Percentiles rank a stretch among this genome's conserved stretches.
These are phyloP conservation scores for Batkoa obscura DNA, from an alignment of 371 early-diverging fungal genomes.

Conservation along the genomic window DNA sequence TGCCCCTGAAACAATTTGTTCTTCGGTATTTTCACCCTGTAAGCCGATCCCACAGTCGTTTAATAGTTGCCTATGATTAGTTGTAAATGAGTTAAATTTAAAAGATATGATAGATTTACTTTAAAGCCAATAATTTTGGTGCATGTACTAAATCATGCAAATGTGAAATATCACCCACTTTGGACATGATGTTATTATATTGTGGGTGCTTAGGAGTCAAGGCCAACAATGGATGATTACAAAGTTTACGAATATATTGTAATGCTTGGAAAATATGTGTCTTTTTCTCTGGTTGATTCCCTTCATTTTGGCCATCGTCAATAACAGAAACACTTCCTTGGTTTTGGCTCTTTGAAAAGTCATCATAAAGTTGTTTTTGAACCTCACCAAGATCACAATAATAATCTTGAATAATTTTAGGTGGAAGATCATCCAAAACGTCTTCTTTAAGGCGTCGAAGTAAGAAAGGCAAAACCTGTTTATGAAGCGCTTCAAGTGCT, in stretches of 20 bases:
- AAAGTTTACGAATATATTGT: slow-evolving; percentile 85
- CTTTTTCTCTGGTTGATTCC: slow-evolving; percentile 22
- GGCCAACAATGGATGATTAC: slow-evolving; percentile 89
- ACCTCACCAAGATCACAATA: slow-evolving; percentile 85
- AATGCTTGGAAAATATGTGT: slow-evolving; percentile 92
- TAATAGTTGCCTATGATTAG: slow-evolving; percentile 40
- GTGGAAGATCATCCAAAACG: slow-evolving; percentile 95
- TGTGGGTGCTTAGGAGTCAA: slow-evolving; percentile 72
- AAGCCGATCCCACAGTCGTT: slow-evolving; percentile 85
- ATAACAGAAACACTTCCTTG: slow-evolving; percentile 24
- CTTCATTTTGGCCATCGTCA: slow-evolving; percentile 2
- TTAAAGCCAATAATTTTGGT: slow-evolving; percentile 78
- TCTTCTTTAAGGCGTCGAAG: slow-evolving; percentile 96
- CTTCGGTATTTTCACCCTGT: slow-evolving; percentile 24
- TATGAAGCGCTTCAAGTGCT: slow-evolving; percentile 86
- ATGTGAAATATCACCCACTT: slow-evolving; percentile 33
- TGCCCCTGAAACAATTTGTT: slow-evolving; percentile 29
- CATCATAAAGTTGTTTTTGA: slow-evolving; percentile 78
- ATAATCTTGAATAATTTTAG: slow-evolving; percentile 98
- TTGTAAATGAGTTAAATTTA: slow-evolving; percentile 3
- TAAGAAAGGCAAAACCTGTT: slow-evolving; percentile 93
- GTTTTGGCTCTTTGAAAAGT: slow-evolving; percentile 50
- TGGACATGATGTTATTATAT: slow-evolving; percentile 36
- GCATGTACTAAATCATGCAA: slow-evolving; percentile 77
- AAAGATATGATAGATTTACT: slow-evolving; percentile 18